These are phyloP conservation scores for Coemansia sp. DNA, from an alignment of 192 early-diverging fungal species.

Conservation along the genomic window DNA sequence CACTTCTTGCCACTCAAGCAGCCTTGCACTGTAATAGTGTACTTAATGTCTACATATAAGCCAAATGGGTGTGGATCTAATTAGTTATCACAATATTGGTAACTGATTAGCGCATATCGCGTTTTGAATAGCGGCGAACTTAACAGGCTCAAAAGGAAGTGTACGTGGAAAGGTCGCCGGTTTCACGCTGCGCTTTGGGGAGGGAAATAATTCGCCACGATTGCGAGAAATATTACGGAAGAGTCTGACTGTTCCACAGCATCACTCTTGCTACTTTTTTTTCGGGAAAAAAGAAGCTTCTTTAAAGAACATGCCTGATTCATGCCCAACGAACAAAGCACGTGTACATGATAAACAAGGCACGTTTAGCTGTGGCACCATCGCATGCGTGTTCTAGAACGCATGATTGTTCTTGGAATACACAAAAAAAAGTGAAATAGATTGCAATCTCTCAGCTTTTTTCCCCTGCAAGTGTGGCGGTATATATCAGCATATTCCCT, in stretches of 20 bases:
- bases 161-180: not conserved
- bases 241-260: not conserved
- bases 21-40: not conserved
- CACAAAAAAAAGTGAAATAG: not conserved
- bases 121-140: not conserved
- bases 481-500: not conserved
- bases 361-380: conserved; percentile 1
- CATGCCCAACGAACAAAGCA: conserved; percentile 6
- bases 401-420: not conserved
- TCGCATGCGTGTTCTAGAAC: not conserved
- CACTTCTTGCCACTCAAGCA: not conserved
- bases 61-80: not conserved
- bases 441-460: not conserved
- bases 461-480: not conserved
- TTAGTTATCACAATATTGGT: not conserved
- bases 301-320: conserved; percentile 2
- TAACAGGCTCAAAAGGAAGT: not conserved
- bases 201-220: not conserved
- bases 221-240: not conserved
- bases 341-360: not conserved
- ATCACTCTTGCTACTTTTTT: not conserved
- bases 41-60: too few relatives aligned
- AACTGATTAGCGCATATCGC: not conserved
- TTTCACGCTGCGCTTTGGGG: not conserved
- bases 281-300: not conserved